Percentiles rank a stretch among this genome's conserved stretches.
Evolutionary conservation across 139 green algal genomes (phyloP).

Genomic region (Auxenochlorella pyrenoidosa): DNA sequence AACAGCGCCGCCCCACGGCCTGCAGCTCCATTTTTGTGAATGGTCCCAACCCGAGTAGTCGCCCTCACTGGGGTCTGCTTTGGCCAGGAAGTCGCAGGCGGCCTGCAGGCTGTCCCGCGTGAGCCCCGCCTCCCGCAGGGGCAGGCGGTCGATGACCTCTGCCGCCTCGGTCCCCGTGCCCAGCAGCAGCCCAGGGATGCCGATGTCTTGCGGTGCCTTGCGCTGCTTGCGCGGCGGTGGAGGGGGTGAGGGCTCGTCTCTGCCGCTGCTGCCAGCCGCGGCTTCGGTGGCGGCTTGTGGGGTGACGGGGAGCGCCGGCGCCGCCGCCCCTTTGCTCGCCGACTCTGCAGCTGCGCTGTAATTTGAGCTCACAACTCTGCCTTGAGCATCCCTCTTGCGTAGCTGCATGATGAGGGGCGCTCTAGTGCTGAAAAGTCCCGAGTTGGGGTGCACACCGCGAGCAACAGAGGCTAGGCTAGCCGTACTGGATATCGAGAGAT

Average conservation of each 20-base stretch:
- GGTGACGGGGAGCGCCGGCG: not conserved
- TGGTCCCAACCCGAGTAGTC: too few species aligned
- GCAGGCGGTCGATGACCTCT: constrained; percentile 7
- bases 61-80: constrained; percentile 28
- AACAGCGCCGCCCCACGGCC: too few species aligned
- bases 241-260: not conserved
- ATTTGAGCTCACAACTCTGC: not conserved
- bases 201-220: constrained; percentile 37
- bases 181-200: constrained; percentile 36
- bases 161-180: not conserved
- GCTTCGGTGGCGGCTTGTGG: not conserved
- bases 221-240: not conserved
- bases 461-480: too few species aligned
- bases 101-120: constrained; percentile 12
- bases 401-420: not conserved
- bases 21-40: too few species aligned
- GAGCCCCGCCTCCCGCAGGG: constrained; percentile 7
- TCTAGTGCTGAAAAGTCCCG: too few species aligned
- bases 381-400: not conserved
- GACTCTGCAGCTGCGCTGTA: not conserved
- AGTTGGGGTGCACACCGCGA: too few species aligned
- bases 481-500: too few species aligned
- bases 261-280: not conserved
- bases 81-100: constrained; percentile 23
- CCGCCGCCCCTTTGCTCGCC: not conserved